Base-by-base conservation (phyloP, 441 rosid species). In the Mallotus japonicus region DNA sequence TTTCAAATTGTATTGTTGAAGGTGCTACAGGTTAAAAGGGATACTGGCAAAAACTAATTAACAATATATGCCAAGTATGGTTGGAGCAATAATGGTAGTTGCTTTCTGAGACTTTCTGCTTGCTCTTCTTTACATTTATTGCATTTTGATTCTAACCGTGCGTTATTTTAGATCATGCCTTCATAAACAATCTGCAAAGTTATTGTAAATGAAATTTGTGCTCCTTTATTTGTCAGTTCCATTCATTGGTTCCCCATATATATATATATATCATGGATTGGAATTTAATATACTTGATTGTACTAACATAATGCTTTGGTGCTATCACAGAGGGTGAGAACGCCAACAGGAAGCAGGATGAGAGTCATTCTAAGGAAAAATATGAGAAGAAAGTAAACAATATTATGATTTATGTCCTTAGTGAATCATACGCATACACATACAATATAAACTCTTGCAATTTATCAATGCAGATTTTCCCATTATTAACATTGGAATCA, bases 401-500 rank as follows among this genome's bases (percentile, higher is more conserved):
- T 53, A 37, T 61, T 73, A 65, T 67, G 49, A 54, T 71, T 17
- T 68, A 14, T 24, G 49, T 49, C 20, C 44, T 49, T 66, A 57
- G 70, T 66, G 8, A 66, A 65, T 61, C 6, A 22, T 49, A 28
- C 6, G 20, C 42, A 15, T 15, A n/a, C 54, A 14, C 6, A 47
- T 22, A 7, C 12, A 65, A 8, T 63, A 10, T 2, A 44, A n/a
- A 72, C 47, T 71, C 22, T 16, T 59, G 49, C 67, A 63, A 65
- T 70, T 24, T 55, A 57, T 79, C 40, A 74, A 40, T 86, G 87
- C 91, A 90, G 97, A 63, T 85, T 46, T 93, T 91, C 47, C 91
- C 98, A 64, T 81, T 86, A 60, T 83, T 92, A 56, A 89, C 97
- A 47, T 77, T 92, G 78, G 97, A 93, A 75, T 75, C 92, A 8